Evolutionary conservation across 768 basidiomycete species (phyloP).

Genomic region (Calocybe indica): DNA sequence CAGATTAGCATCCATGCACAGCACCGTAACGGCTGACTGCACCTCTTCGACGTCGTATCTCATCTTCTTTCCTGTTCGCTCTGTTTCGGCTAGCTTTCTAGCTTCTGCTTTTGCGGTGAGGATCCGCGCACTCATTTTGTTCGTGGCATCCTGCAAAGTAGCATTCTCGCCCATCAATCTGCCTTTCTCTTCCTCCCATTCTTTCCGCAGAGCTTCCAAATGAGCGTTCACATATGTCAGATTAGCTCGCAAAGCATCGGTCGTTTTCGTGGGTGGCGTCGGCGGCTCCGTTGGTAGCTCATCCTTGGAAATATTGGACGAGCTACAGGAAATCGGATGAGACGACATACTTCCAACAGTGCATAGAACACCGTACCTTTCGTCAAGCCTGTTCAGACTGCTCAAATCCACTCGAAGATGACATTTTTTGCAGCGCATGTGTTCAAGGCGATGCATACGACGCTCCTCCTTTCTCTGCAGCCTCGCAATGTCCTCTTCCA

Average conservation of each 20-base stretch:
- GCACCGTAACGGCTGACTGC: slow-evolving; percentile 13
- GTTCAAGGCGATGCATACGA: slow-evolving; percentile 51
- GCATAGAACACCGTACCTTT: slow-evolving; percentile 41
- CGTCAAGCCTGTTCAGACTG: slow-evolving; percentile 40
- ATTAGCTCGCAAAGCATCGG: slow-evolving; percentile 56
- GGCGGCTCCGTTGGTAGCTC: slow-evolving; percentile 52
- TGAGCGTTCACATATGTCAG: slow-evolving; percentile 58
- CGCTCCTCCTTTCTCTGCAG: slow-evolving; percentile 66
- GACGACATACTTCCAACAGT: neutral
- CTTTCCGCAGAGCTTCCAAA: slow-evolving; percentile 55
- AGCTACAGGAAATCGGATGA: slow-evolving; percentile 29
- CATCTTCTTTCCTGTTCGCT: slow-evolving; percentile 41
- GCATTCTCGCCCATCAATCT: slow-evolving; percentile 66
- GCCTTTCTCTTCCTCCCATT: slow-evolving; percentile 66
- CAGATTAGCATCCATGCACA: neutral
- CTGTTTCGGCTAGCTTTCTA: slow-evolving; percentile 46
- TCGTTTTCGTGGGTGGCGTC: slow-evolving; percentile 62
- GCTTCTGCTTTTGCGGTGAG: slow-evolving; percentile 53
- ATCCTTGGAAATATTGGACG: slow-evolving; percentile 43
- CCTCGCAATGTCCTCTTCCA: slow-evolving; percentile 68
- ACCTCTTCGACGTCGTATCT: slow-evolving; percentile 52
- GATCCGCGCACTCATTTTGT: slow-evolving; percentile 58
- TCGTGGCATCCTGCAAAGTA: slow-evolving; percentile 64
- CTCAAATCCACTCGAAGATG: slow-evolving; percentile 53
- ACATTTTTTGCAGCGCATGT: slow-evolving; percentile 66